Evolutionary conservation across 306 rosid species (phyloP), one percentile per base, ranked within the genome.

Genomic region (Amphicarpaea edgeworthii): DNA sequence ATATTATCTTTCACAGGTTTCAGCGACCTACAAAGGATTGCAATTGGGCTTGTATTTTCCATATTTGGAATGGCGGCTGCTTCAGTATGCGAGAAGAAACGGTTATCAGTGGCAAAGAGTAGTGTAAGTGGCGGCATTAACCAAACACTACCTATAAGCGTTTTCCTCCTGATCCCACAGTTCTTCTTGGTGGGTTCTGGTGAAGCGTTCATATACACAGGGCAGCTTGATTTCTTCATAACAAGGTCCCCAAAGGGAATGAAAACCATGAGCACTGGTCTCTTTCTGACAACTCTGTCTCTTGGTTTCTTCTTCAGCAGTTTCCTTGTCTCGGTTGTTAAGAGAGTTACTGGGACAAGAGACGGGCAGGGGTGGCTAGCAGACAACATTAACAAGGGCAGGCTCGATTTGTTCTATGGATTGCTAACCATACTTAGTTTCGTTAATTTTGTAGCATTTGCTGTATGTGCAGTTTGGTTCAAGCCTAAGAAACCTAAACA

Each of bases 221-320:
- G 98, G 68, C 98, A 94, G 61, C 96, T 94, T 9, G 98, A 90
- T 86, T 94, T 92, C 86, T 94, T 92, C 89, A 92, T 94, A 86
- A 91, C 97, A 11, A 88, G 82, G 63, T 91, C 98, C 10, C 98
- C 98, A 15, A 92, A 92, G 76, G 93, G 97, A 43, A 92, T 94
- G 98, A 94, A 92, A 83, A 87, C 97, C 19, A 90, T 94, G 97
- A 94, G 98, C 88, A 94, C 98, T 0, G 98, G 96, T 9, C 91
- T 94, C 59, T 94, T 94, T 73, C 95, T 94, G 15, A 88, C 96
- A 11, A 94, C 97, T 7, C 9, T 94, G 14, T 87, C 98, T 9
- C 89, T 94, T 0, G 98, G 98, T 28, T 91, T 91, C 87, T 94
- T 94, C 24, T 53, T 91, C 12, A 94, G 98, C 63, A 94, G 98